A percentile compares a stretch with the other conserved stretches of the same genome.
phyloP scores from a whole-genome alignment of 2,329 filamentous ascomycete species.

The Aspergillus ochraceoroseus region DNA sequence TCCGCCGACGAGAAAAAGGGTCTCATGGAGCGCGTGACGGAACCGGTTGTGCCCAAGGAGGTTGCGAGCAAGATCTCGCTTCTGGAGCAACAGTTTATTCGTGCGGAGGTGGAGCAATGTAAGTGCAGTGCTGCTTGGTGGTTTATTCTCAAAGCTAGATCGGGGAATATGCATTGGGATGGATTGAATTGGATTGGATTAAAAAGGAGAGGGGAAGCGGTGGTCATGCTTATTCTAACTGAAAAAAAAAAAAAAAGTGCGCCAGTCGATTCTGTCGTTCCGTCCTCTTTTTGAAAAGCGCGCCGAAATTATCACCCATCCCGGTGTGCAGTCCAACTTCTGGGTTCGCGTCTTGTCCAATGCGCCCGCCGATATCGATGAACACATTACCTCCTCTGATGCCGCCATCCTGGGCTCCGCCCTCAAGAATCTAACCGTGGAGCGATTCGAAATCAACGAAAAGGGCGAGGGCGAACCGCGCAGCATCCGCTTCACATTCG shows the following conservation, averaged over 20 bases:
- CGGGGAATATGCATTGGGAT: not conserved
- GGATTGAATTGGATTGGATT: not conserved
- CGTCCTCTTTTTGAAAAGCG: conserved; percentile 72
- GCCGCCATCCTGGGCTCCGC: conserved; percentile 60
- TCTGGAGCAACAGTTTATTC: conserved; percentile 78
- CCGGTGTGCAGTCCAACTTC: conserved; percentile 62
- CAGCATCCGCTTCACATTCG: conserved; percentile 70
- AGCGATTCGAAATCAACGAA: conserved; percentile 68
- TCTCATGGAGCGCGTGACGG: conserved; percentile 31
- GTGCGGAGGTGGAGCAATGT: conserved; percentile 70
- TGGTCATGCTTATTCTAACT: no score
- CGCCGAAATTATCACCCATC: conserved; percentile 62
- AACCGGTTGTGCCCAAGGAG: conserved; percentile 46
- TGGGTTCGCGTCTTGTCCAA: conserved; percentile 93
- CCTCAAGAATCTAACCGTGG: conserved; percentile 65
- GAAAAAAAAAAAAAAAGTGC: no score
- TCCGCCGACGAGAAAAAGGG: conserved; percentile 2
- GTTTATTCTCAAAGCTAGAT: not conserved
- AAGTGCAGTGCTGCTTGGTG: conserved; percentile 52
- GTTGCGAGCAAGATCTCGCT: conserved; percentile 58
- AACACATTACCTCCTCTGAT: conserved; percentile 79
- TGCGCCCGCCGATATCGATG: conserved; percentile 77
- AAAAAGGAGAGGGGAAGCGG: no score
- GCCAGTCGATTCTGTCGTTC: conserved; percentile 64
- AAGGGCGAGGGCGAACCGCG: conserved; percentile 68